Evolutionary conservation across 2,329 filamentous ascomycete species (phyloP), one percentile per base, ranked within the genome.

Genomic region (Cryphonectria japonica): DNA sequence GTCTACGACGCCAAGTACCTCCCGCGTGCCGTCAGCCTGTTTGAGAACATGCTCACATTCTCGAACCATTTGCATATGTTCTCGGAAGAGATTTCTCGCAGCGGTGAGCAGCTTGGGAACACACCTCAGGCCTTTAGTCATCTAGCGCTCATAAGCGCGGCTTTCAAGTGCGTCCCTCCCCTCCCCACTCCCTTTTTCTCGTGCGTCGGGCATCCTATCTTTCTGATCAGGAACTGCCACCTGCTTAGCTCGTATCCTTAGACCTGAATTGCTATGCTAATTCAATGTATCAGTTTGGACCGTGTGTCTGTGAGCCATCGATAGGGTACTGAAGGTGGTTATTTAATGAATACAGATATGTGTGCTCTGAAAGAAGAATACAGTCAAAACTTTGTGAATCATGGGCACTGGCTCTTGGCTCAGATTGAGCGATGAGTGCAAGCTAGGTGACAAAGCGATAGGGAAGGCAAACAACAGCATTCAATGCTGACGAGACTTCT

Each of bases 71-170:
- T 94, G 69, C 87, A 86, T 75, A 94, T 94, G 87, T 94, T 94
- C 78, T 93, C 90, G 9, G 92, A 94, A 78, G 92, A 94, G 81
- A 94, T 94, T 76, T 87, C 91, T 6, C 84, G 90, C 68, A 90
- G 87, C 67, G 92, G 92, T 14, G 92, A 94, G 80, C 92, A 94
- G 81, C 83, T 94, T 71, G 92, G 92, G 1, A 94, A 94, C 77
- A 94, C 91, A 22, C 92, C 92, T 0, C 92, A 94, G 80, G 92
- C 92, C 0, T 94, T 94, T 75, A 93, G 90, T 75, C 92, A 95
- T 77, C 80, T 95, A 72, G 91, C 92, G 2, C 85, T 93, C 77
- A 89, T 94, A 76, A 93, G 90, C 78, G 92, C 92, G 1, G 92
- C 92, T 1, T 93, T 94, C 78, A 94, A 94, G 69, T 61, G 43